Evolutionary conservation across 768 basidiomycete species (phyloP), one percentile per base, ranked within the genome.

Genomic region (Scleroderma bovista): DNA sequence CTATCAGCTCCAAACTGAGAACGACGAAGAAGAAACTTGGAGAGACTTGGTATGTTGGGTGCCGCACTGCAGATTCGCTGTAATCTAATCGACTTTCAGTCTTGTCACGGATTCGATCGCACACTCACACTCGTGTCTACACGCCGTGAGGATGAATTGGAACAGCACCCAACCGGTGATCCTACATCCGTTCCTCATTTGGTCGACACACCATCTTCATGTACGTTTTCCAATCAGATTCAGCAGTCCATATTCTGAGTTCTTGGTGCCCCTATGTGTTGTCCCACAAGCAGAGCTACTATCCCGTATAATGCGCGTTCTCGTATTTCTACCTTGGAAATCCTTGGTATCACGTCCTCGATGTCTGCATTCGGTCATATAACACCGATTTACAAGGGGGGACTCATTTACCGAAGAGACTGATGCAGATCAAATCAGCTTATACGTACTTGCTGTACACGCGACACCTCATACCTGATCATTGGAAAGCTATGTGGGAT

Each of bases 21-120:
- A 81, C 53, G 88, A 90, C 54, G 86, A 88, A 56, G 83, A 83
- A 63, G 86, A 92, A 68, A 92, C 88, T 8, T 91, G 86, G 87
- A 74, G 77, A 66, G 88, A 90, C 71, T 67, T 90, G 55, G 86
- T 88, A 58, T 57, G 81, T 61, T 17, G 10, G 63, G 51, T 43
- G 47, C 20, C 31, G 47, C 38, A 19, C 44, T 51, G 19, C 26
- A 31, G 23, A 42, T 22, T 13, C 37, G 38, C 42, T 32, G 46
- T 29, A 44, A 47, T 33, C 44, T 41, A 46, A 64, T 41, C 52
- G 23, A 15, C 44, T 26, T 47, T 16, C 53, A 88, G 84, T 79
- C 83, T 42, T 81, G 73, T 39, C 88, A 90, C 65, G 88, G 88
- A 1, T 90, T 88, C 58, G 83, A 88, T 69, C 75, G 84, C 44